Evolutionary conservation across 1,139 yeast species (phyloP), one percentile per base, ranked within the genome.

Genomic region (Magnusiomyces magnusii): DNA sequence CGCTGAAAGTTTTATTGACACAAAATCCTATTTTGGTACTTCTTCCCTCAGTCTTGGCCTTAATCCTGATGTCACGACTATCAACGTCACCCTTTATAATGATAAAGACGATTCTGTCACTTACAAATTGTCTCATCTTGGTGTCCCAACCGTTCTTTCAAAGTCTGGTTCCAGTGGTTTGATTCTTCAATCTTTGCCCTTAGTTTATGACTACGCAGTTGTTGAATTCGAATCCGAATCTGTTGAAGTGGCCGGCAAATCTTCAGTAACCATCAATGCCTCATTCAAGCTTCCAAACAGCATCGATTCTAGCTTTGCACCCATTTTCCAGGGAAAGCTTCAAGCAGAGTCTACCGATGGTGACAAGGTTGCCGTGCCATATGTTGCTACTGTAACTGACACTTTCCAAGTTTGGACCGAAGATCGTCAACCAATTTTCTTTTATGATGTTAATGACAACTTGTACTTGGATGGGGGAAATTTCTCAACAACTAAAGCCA

Each of bases 1-100:
- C 60, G 76, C 75, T 21, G 72, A 71, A 44, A 71, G 71, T 21
- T 66, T 73, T 65, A 68, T 73, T 62, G 71, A 73, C 64, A 73
- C 70, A 61, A 71, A 74, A 61, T 72, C 76, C 13, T 51, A 47
- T 13, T 34, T 65, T 24, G 42, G 60, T 5, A 60, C 67, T 10
- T 58, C 53, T 19, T 57, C 65, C 13, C 50, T 56, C 56, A 54
- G 64, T 60, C 53, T 66, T 58, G 60, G 60, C 13, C 28, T 56
- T 19, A 54, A 54, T 13, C 24, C 54, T 2, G 47, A 59, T 60
- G 17, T 53, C n/a, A 34, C 54, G 52, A 39, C 57, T 58, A 19
- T 63, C 55, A 51, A 53, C 44, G 34, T 63, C 60, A 42, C 54
- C 2, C 51, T 58, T 19, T 55, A 57, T 28, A 65, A 65, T 49